Base-by-base conservation (phyloP, 306 rosid species). In the Prosopis cineraria region DNA sequence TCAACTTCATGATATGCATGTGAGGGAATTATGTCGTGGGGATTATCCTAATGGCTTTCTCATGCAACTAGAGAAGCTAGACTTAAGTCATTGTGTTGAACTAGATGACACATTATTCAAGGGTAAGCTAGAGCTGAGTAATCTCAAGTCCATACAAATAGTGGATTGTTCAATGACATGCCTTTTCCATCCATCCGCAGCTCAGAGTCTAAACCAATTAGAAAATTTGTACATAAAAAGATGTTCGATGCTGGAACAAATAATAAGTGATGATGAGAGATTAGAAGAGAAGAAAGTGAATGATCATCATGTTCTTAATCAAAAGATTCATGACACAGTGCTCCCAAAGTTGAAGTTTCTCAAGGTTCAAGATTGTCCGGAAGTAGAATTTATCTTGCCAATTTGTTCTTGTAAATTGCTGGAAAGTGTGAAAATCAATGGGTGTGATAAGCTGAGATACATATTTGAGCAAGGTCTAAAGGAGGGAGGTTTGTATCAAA, bases 381-480 rank as follows among this genome's bases (percentile, higher is more conserved):
- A 4, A 68, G 16, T 82, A 9, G 56, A 77, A 72, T 77, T 77
- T 37, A 16, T 70, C 33, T 52, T 82, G 37, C 81, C 75, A 52
- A 36, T 72, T 19, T 41, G 74, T 33, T 78, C 56, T 19, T 68
- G 79, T 43, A 50, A 73, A 2, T 72, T 40, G 12, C 19, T 82
- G 55, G 79, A 82, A 70, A 14, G 25, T 53, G 37, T 82, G 41
- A 24, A 27, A 8, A 36, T 82, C 36, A 22, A 20, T 7, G 3
- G 13, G 3, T 34, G 41, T 24, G 1, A 12, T 22, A 7, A 68
- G 68, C 37, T 82, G 68, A 68, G 60, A 56, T 59, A 58, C 7
- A 10, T 82, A 52, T 82, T 82, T 20, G 76, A 73, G 36, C 68
- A 52, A n/a, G n/a, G n/a, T n/a, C n/a, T n/a, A n/a, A n/a, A 52